These are phyloP conservation scores for Mycena rosella DNA, from an alignment of 768 basidiomycete species.

Conservation along the genomic window DNA sequence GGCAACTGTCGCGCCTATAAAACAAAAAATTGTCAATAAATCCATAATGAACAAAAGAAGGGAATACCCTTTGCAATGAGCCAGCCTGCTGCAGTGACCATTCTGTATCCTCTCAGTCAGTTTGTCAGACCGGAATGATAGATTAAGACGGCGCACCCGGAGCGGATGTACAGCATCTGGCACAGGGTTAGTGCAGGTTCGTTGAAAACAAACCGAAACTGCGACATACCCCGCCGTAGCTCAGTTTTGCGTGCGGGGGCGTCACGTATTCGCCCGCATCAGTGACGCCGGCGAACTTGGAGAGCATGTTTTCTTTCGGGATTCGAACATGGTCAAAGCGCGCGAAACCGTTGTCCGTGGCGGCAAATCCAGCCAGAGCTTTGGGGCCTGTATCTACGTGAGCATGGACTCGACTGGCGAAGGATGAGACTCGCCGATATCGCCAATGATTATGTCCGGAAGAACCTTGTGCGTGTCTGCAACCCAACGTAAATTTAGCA, in stretches of 20 bases:
- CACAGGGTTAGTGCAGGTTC: background rate
- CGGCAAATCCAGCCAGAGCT: constrained; percentile 59
- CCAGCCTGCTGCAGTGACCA: constrained; percentile 76
- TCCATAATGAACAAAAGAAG: background rate
- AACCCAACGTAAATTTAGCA: constrained; percentile 7
- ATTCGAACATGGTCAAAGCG: constrained; percentile 75
- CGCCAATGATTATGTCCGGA: constrained; percentile 74
- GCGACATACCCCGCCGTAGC: constrained; percentile 81
- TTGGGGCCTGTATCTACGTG: constrained; percentile 64
- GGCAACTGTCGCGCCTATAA: constrained; percentile 68
- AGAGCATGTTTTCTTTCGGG: constrained; percentile 79
- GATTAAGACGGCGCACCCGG: constrained; percentile 57
- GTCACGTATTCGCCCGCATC: constrained; percentile 72
- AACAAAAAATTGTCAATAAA: background rate
- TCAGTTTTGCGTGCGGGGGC: constrained; percentile 80
- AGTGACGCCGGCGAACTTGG: constrained; percentile 78
- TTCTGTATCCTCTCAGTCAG: constrained; percentile 52
- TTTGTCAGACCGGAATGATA: background rate
- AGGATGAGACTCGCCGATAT: constrained; percentile 65
- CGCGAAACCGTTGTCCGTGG: constrained; percentile 78
- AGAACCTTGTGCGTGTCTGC: constrained; percentile 71
- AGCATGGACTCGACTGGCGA: background rate
- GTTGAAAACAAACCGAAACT: too few relatives aligned
- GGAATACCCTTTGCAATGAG: constrained; percentile 70
- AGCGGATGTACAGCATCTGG: constrained; percentile 82